Evolutionary conservation across 106 monocot genomes (phyloP).

Genomic region (Hemerocallis citrina): DNA sequence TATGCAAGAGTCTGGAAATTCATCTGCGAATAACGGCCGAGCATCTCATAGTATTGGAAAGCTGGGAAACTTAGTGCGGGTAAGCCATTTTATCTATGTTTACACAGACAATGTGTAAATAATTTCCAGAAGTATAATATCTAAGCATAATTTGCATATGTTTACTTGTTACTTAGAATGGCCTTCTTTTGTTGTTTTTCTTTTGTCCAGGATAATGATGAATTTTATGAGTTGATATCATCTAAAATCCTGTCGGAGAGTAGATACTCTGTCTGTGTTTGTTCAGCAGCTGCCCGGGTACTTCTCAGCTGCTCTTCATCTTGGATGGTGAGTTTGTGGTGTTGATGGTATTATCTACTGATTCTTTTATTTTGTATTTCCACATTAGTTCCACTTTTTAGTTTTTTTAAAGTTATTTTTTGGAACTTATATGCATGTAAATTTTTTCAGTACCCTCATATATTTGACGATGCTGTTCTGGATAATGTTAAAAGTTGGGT

Average conservation of each 20-base stretch:
- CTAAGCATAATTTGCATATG: not conserved
- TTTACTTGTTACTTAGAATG: not conserved
- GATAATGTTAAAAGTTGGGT: slow-evolving; percentile 91
- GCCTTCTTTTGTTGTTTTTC: too few species aligned
- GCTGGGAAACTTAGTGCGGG: slow-evolving; percentile 66
- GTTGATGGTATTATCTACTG: not conserved
- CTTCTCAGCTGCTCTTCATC: slow-evolving; percentile 71
- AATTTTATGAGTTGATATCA: slow-evolving; percentile 75
- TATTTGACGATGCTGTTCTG: slow-evolving; percentile 79
- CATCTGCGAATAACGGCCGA: slow-evolving; percentile 46
- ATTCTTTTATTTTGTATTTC: not conserved
- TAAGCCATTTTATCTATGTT: slow-evolving; percentile 13
- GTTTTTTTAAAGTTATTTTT: too few species aligned
- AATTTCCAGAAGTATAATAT: not conserved
- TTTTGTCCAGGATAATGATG: slow-evolving; percentile 74
- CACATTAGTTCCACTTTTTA: not conserved
- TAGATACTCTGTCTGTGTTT: slow-evolving; percentile 52
- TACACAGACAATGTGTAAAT: not conserved
- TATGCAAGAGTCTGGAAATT: slow-evolving; percentile 52
- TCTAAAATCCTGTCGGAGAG: slow-evolving; percentile 74
- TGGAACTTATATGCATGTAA: not conserved
- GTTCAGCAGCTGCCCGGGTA: slow-evolving; percentile 67
- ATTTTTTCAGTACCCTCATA: slow-evolving; percentile 61
- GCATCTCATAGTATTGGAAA: slow-evolving; percentile 67
- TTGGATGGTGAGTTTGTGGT: slow-evolving; percentile 56